phyloP scores from a whole-genome alignment of 2,329 filamentous ascomycete species.

The Fusarium musae region DNA sequence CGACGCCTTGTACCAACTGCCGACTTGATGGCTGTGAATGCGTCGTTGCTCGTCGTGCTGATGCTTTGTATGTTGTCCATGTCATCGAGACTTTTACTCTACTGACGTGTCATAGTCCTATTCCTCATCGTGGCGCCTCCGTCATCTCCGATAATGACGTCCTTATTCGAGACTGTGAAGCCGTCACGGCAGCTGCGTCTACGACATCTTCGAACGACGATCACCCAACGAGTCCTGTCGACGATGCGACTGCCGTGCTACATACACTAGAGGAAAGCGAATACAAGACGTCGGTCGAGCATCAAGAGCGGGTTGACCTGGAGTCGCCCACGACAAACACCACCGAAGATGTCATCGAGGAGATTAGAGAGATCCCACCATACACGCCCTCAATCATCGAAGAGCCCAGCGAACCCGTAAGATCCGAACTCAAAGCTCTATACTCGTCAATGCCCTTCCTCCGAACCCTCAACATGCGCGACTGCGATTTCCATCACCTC shows the following conservation, averaged over 20 bases:
- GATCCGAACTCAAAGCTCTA: slow-evolving; percentile 30
- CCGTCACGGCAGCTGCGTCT: slow-evolving; percentile 7
- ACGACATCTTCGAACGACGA: slow-evolving; percentile 10
- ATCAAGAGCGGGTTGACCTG: slow-evolving; percentile 4
- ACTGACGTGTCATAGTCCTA: slow-evolving; percentile 1
- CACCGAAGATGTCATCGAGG: not conserved
- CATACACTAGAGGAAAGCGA: slow-evolving; percentile 2
- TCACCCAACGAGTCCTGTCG: not conserved
- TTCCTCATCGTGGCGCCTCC: not conserved
- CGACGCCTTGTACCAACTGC: slow-evolving; percentile 37
- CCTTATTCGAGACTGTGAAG: slow-evolving; percentile 6
- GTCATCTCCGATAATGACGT: not conserved
- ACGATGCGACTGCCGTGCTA: slow-evolving; percentile 4
- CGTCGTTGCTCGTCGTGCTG: slow-evolving; percentile 23
- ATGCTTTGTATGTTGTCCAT: slow-evolving; percentile 11
- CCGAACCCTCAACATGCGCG: slow-evolving; percentile 24
- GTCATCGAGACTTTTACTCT: no score
- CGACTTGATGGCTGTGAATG: slow-evolving; percentile 34
- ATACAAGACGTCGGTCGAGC: not conserved
- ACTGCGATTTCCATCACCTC: slow-evolving; percentile 26
- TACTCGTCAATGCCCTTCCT: slow-evolving; percentile 37
- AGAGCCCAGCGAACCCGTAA: slow-evolving; percentile 7
- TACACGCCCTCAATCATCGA: not conserved
- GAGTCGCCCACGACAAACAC: not conserved
- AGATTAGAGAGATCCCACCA: not conserved